Conservation (phyloP, 208 protist genomes). For the Acanthamoeba lenticulata region DNA sequence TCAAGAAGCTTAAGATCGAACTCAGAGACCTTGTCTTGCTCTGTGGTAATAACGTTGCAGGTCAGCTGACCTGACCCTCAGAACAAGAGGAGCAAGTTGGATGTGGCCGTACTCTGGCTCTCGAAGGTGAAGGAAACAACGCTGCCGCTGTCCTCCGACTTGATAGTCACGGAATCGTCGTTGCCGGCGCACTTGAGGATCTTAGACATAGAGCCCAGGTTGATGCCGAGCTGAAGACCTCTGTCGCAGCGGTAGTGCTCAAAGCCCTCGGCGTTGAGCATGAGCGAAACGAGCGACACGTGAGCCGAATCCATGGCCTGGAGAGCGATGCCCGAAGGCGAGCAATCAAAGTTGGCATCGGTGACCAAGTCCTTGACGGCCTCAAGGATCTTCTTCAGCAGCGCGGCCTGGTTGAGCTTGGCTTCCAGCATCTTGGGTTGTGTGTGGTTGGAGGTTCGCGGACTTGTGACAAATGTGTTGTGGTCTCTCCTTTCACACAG, state of each 20-base stretch:
- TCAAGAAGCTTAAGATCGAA: slow-evolving; percentile 99
- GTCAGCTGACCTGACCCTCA: no score
- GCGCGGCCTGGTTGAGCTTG: slow-evolving; percentile 83
- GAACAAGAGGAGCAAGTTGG: neutral
- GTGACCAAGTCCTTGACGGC: slow-evolving; percentile 99
- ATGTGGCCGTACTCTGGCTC: slow-evolving; percentile 80
- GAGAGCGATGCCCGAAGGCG: slow-evolving; percentile 94
- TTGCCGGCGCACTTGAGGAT: slow-evolving; percentile 98
- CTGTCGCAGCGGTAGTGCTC: slow-evolving; percentile 98
- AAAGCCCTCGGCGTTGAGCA: slow-evolving; percentile 97
- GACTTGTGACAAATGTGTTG: no score
- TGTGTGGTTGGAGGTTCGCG: neutral
- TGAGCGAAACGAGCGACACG: slow-evolving; percentile 97
- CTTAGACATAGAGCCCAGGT: slow-evolving; percentile 96
- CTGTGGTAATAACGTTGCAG: slow-evolving; percentile 67
- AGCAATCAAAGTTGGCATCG: slow-evolving; percentile 99
- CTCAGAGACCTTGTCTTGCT: slow-evolving; percentile 95
- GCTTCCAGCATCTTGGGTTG: slow-evolving; percentile 90
- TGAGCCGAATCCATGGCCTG: slow-evolving; percentile 99
- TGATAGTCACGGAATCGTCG: slow-evolving; percentile 96
- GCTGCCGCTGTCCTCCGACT: slow-evolving; percentile 96
- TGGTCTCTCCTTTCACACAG: no score
- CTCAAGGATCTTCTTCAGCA: slow-evolving; percentile 99
- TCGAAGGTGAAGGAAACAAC: slow-evolving; percentile 96
- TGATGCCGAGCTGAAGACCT: slow-evolving; percentile 97